Base-by-base conservation (phyloP, 805 yeast species). In the Ogataea ramenticola region DNA sequence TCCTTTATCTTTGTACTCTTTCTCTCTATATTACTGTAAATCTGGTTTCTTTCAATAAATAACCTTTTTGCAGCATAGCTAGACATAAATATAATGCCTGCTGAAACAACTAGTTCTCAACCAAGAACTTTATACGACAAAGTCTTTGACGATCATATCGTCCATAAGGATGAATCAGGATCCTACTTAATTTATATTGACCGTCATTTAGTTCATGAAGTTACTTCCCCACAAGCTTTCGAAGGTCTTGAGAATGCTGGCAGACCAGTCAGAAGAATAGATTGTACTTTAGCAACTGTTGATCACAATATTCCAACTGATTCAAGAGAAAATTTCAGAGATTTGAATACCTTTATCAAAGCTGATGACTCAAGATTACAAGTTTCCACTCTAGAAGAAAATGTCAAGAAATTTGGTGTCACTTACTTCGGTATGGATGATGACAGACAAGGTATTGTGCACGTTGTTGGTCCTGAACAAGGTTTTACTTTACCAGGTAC, bases 401-500 rank as follows among this genome's bases (percentile, higher is more conserved):
- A 93, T 58, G 98, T 93, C 54, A 81, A 80, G 64, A 87, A 81
- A 51, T 93, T 91, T 58, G 91, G 79, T 56, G 83, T 93, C 33
- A 84, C 96, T 14, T 93, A 82, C 62, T 90, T 91, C 52, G 99
- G 99, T 54, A 86, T 93, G 95, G 75, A 81, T 46, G 98, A 91
- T 67, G 75, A 75, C 50, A 82, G 98, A 67, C 99, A 93, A 69
- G 99, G 99, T 56, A 93, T 93, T 61, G 99, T 93, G 44, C 99
- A 93, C 66, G 87, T 93, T 53, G 95, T 93, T 47, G 99, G 99
- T 40, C 99, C 99, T 33, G 99, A 93, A 65, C 98, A 93, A 69
- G 99, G 98, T 42, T 93, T 93, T 70, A 93, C 99, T 31, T 74
- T 93, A 43, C 99, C 99, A 32, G 99, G 99, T 56, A 89, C 98